Base-by-base conservation (phyloP, 2,329 filamentous ascomycete species). In the Colletotrichum brevisporum region DNA sequence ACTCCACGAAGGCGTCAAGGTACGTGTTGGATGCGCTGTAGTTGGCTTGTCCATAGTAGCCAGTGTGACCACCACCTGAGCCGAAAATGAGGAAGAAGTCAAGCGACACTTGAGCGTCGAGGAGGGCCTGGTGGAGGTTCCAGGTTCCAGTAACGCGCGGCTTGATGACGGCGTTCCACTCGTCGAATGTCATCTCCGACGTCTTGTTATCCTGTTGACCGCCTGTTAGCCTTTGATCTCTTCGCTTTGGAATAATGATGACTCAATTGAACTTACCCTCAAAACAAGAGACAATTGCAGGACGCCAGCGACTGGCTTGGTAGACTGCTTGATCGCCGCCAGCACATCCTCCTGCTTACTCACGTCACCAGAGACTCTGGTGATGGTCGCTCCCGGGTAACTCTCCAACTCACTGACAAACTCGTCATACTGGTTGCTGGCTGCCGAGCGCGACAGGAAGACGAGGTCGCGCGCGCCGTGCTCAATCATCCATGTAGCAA, bases 41-140 rank as follows among this genome's bases (percentile, higher is more conserved):
- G 69, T 80, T 83, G 56, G 77, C 76, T 67, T 84, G 83, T 0
- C 75, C 78, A 2, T 74, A 67, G 31, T 78, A 75, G 13, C 79
- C 81, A 1, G 80, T 70, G 27, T 84, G 78, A 10, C 85, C 82
- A 3, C 84, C 83, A 0, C 83, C 81, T 3, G 85, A 85, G 0
- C 86, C 88, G 15, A 87, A 82, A 18, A 83, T 79, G 78, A 83
- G 66, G 71, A 83, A 81, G 69, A 84, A 82, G 65, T 81, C 79
- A 1, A 80, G 71, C 0, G 78, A 76, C 0, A 47, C 18, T 5
- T 71, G 50, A 2, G 61, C 51, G 0, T 72, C 69, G 8, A 67
- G 31, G 2, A 79, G 72, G 13, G 73, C 69, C 12, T 78, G 61
- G 60, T 83, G 79, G 0, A 84, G 71, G 63, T 84, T 84, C 77